A percentile compares a stretch with the other conserved stretches of the same genome.
These are phyloP conservation scores for Lippia alba DNA, from an alignment of 305 asterid genomes.

Conservation along the genomic window DNA sequence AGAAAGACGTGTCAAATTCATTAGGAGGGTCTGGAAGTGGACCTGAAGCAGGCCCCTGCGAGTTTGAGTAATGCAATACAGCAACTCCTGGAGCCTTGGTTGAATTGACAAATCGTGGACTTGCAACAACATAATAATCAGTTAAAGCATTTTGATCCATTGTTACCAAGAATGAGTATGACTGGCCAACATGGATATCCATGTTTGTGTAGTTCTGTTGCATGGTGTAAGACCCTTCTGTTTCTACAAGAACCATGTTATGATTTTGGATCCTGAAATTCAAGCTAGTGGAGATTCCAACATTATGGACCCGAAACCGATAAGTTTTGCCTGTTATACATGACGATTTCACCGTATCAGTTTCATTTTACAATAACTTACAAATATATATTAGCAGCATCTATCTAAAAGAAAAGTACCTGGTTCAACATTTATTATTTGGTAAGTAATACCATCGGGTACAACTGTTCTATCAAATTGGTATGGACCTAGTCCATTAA, in stretches of 20 bases:
- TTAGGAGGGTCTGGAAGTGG: conserved; percentile 96
- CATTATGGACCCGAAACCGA: conserved; percentile 88
- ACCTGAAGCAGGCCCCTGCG: conserved; percentile 86
- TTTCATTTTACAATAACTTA: conserved; percentile 1
- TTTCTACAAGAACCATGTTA: conserved; percentile 84
- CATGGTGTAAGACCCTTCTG: conserved; percentile 93
- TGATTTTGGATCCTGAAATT: conserved; percentile 94
- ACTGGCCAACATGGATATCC: conserved; percentile 96
- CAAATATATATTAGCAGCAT: conserved; percentile 1
- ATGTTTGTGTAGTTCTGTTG: conserved; percentile 89
- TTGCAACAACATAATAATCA: conserved; percentile 89
- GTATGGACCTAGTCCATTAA: conserved; percentile 89
- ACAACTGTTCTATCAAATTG: conserved; percentile 67
- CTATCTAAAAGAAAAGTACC: conserved; percentile 48
- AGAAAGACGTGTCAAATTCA: conserved; percentile 80
- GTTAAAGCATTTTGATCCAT: conserved; percentile 82
- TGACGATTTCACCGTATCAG: conserved; percentile 26
- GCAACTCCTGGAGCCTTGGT: conserved; percentile 76
- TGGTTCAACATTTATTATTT: conserved; percentile 74
- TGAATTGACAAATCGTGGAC: conserved; percentile 75
- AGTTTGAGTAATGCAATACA: conserved; percentile 81
- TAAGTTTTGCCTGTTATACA: conserved; percentile 77
- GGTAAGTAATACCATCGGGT: conserved; percentile 65
- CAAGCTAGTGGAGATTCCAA: conserved; percentile 87
- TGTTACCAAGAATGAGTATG: conserved; percentile 87